phyloP scores from a whole-genome alignment of 140 eudicot genomes.

The Eryngium alpinum region DNA sequence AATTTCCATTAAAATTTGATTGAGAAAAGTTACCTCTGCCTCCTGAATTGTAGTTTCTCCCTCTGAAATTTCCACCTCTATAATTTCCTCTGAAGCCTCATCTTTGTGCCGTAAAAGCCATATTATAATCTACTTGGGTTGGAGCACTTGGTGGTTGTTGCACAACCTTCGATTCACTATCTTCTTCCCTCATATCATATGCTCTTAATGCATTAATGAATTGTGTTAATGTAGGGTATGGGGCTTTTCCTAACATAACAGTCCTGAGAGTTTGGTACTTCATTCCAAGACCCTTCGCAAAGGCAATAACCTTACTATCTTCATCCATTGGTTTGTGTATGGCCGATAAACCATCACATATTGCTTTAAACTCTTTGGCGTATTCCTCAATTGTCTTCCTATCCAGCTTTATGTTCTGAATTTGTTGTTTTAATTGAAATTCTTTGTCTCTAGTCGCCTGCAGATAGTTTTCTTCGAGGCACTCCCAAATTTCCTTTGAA shows the following conservation, averaged over 20 bases:
- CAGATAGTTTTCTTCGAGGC: not conserved
- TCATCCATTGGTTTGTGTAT: not conserved
- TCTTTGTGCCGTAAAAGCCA: not conserved
- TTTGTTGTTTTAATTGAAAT: not conserved
- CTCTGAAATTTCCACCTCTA: not conserved
- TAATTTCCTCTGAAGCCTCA: not conserved
- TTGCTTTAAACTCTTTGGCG: not conserved
- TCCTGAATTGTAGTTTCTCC: not conserved
- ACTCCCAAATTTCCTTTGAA: not conserved
- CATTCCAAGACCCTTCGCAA: constrained; percentile 1
- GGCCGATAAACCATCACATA: not conserved
- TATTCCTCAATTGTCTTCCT: not conserved
- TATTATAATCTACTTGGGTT: not conserved
- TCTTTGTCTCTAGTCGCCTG: not conserved
- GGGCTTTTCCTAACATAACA: not conserved
- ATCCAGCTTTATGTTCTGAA: not conserved
- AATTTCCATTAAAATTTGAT: too few relatives aligned
- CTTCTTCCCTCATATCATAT: constrained; percentile 5
- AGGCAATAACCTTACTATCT: not conserved
- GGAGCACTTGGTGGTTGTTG: not conserved
- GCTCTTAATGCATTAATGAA: not conserved
- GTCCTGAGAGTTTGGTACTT: not conserved
- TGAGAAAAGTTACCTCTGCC: too few relatives aligned
- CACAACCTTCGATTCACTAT: not conserved
- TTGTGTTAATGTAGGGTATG: not conserved